A percentile compares a stretch with the other conserved stretches of the same genome.
These are phyloP conservation scores for Tolypocladium capitatum DNA, from an alignment of 2,329 filamentous ascomycete genomes.

Conservation along the genomic window DNA sequence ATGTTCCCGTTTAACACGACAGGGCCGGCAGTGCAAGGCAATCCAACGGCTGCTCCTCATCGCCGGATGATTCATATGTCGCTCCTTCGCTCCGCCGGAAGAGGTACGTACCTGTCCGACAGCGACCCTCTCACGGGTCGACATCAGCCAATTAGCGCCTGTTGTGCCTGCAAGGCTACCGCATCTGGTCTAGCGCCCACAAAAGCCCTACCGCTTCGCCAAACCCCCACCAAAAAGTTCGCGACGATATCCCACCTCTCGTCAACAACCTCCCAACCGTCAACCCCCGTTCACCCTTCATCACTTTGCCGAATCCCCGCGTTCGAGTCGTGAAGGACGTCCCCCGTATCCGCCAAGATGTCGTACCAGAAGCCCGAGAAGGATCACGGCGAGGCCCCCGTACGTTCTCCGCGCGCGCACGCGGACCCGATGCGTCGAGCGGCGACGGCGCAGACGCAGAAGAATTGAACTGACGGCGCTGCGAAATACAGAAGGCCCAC, in stretches of 20 bases:
- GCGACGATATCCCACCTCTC: neutral
- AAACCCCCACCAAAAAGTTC: conserved; percentile 9
- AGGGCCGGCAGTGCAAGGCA: neutral
- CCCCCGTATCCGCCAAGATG: conserved; percentile 44
- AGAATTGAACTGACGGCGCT: neutral
- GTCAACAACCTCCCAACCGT: conserved; percentile 2
- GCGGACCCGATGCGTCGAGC: neutral
- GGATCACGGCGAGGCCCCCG: conserved; percentile 78
- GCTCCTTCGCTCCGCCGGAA: neutral
- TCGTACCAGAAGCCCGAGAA: conserved; percentile 95
- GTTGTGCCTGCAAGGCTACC: neutral
- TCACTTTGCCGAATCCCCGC: conserved; percentile 64
- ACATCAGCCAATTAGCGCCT: conserved; percentile 4
- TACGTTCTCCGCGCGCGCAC: conserved; percentile 28
- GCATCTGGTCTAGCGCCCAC: conserved; percentile 9
- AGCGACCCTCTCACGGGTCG: neutral
- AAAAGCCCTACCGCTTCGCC: conserved; percentile 7
- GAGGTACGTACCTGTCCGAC: conserved; percentile 5
- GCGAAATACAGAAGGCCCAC: conserved; percentile 61
- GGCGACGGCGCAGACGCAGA: neutral
- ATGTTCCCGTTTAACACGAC: neutral
- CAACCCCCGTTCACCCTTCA: conserved; percentile 35
- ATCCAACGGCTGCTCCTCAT: neutral
- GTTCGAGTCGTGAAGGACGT: conserved; percentile 70
- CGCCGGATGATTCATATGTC: conserved; percentile 8